These are phyloP conservation scores for Flueggea neowawraea DNA, from an alignment of 441 rosid genomes.

Conservation along the genomic window DNA sequence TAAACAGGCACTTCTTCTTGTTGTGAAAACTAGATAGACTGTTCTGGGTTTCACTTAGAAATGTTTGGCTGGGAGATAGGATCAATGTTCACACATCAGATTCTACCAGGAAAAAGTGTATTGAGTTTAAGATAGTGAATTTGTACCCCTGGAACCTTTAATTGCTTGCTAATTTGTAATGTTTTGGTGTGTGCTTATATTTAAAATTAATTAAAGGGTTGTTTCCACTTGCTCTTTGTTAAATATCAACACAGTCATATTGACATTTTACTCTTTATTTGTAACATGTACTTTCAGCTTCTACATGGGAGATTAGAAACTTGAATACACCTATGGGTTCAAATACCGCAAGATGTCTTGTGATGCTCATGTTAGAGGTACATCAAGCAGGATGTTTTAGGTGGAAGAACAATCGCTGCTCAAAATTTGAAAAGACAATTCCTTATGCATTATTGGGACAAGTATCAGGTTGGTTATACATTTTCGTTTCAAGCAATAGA, in stretches of 20 bases:
- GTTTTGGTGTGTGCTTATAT: neutral
- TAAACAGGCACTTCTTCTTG: too few species aligned
- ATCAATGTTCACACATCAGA: too few species aligned
- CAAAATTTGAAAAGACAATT: constrained; percentile 89
- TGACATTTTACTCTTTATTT: constrained; percentile 7
- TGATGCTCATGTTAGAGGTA: constrained; percentile 89
- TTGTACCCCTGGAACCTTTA: neutral
- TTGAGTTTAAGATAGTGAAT: too few species aligned
- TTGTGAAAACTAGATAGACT: neutral
- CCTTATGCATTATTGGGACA: constrained; percentile 83
- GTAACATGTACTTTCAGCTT: constrained; percentile 52
- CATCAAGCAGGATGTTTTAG: constrained; percentile 64
- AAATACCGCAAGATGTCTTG: constrained; percentile 61
- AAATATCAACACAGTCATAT: too few species aligned
- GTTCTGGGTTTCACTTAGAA: too few species aligned
- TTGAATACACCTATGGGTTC: constrained; percentile 69
- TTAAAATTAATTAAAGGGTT: too few species aligned
- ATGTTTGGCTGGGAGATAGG: too few species aligned
- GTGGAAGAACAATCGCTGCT: constrained; percentile 76
- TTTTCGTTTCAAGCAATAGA: neutral
- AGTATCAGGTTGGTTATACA: constrained; percentile 66
- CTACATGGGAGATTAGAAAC: constrained; percentile 93
- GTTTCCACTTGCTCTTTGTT: too few species aligned
- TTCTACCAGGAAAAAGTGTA: too few species aligned
- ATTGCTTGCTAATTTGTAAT: neutral